Conservation (phyloP, 176 grass and related monocot species). For the Juncus effusus region DNA sequence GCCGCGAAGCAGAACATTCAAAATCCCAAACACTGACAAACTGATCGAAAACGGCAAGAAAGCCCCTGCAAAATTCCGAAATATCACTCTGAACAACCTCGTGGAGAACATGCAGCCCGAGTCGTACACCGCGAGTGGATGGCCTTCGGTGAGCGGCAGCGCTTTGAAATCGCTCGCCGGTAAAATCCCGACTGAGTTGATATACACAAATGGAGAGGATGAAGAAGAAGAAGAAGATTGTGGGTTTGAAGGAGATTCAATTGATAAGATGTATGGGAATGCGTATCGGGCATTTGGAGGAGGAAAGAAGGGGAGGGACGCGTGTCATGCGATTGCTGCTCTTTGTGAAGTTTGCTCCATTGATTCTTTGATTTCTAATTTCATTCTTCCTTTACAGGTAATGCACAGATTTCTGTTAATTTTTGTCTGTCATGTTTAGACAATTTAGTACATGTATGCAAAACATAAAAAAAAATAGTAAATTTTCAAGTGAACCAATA, state of each 20-base stretch:
- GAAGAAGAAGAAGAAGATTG: constrained; percentile 30
- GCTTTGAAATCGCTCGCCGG: constrained; percentile 67
- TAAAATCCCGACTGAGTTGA: constrained; percentile 52
- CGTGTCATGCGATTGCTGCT: constrained; percentile 79
- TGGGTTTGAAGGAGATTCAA: constrained; percentile 19
- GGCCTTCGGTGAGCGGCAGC: constrained; percentile 51
- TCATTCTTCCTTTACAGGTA: constrained; percentile 90
- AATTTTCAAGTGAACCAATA: no score
- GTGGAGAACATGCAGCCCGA: constrained; percentile 55
- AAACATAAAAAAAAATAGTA: no score
- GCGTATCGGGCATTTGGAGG: constrained; percentile 75
- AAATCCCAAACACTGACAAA: constrained; percentile 64
- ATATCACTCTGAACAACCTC: constrained; percentile 47
- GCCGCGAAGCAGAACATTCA: constrained; percentile 30
- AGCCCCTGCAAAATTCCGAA: constrained; percentile 45
- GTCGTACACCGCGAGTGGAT: constrained; percentile 49
- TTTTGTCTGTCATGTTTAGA: no score
- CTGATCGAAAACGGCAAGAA: constrained; percentile 47
- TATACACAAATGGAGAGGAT: constrained; percentile 37
- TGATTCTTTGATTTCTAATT: constrained; percentile 85
- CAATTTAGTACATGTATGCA: no score
- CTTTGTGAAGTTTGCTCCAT: constrained; percentile 83
- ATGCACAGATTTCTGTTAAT: neutral
- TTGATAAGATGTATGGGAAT: constrained; percentile 50
- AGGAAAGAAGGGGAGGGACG: constrained; percentile 70